Conservation (phyloP, 306 rosid species). For the Geum urbanum region DNA sequence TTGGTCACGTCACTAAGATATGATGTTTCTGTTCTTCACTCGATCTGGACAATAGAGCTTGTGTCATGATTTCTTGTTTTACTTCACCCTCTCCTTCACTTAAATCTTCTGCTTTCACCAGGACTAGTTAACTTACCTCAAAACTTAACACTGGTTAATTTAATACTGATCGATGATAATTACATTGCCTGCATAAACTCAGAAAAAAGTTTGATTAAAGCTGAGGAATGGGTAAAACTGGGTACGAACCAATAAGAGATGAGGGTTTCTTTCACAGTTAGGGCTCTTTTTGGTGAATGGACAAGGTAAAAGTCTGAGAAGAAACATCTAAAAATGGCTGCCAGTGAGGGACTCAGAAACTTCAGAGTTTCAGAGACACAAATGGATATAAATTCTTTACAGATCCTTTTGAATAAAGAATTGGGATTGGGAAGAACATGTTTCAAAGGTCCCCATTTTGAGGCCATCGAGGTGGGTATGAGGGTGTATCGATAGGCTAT, state of each 20-base stretch:
- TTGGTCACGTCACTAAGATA: constrained; percentile 36
- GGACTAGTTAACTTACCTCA: neutral
- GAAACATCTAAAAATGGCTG: constrained; percentile 11
- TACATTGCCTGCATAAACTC: neutral
- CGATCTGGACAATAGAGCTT: constrained; percentile 25
- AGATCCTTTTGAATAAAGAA: constrained; percentile 1
- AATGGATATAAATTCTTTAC: constrained; percentile 17
- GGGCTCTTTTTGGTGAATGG: constrained; percentile 20
- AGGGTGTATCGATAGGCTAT: constrained; percentile 1
- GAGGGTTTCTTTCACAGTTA: constrained; percentile 1
- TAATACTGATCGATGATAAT: too few relatives aligned
- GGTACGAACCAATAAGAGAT: constrained; percentile 39
- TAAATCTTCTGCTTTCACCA: neutral
- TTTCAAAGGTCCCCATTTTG: neutral
- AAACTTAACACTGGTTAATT: neutral
- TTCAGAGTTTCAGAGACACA: constrained; percentile 22
- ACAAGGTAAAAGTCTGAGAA: constrained; percentile 9
- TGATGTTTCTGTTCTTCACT: constrained; percentile 30
- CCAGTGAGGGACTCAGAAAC: neutral
- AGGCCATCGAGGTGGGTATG: constrained; percentile 13
- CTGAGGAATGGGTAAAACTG: constrained; percentile 10
- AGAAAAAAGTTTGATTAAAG: constrained; percentile 1
- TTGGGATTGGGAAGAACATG: neutral
- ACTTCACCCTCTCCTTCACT: neutral
- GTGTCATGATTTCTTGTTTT: constrained; percentile 23